These are phyloP conservation scores for Aurantiochytrium sp. DNA, from an alignment of 108 stramenopile genomes.

Conservation along the genomic window DNA sequence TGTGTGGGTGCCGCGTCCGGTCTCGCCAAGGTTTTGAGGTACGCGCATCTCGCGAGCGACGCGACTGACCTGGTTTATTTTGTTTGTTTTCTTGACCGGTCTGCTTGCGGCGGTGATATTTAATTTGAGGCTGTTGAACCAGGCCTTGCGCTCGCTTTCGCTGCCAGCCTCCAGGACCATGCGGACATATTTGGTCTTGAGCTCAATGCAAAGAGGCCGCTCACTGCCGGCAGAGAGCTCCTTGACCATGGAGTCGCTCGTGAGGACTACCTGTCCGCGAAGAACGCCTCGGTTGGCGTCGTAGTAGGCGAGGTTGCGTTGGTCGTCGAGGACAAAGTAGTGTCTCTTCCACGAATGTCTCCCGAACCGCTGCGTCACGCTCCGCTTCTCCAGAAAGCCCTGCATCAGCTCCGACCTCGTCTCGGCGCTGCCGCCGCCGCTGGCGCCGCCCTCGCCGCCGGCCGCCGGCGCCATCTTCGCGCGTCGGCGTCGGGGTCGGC, in stretches of 20 bases:
- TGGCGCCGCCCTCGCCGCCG: background rate
- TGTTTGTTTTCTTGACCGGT: background rate
- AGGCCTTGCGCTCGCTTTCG: background rate
- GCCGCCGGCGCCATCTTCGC: background rate
- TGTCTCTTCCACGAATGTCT: background rate
- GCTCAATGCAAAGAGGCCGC: background rate
- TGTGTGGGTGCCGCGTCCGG: slow-evolving; percentile 11
- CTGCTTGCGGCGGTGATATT: background rate
- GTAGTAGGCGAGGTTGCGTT: background rate
- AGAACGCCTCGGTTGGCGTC: background rate
- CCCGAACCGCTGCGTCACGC: background rate
- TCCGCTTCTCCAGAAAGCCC: background rate
- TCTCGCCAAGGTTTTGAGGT: slow-evolving; percentile 7
- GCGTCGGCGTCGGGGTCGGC: no score
- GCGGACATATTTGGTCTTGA: background rate
- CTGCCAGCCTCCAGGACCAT: background rate
- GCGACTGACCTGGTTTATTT: background rate
- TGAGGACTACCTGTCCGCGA: background rate
- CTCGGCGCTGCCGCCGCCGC: background rate
- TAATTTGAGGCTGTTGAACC: background rate
- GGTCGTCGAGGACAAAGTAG: slow-evolving; percentile 3
- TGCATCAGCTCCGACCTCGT: slow-evolving; percentile 1
- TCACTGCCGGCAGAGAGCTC: background rate
- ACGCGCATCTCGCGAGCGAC: background rate
- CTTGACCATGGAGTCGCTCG: background rate